Base-by-base conservation (phyloP, 2,329 filamentous ascomycete genomes). In the Alternaria sp. region DNA sequence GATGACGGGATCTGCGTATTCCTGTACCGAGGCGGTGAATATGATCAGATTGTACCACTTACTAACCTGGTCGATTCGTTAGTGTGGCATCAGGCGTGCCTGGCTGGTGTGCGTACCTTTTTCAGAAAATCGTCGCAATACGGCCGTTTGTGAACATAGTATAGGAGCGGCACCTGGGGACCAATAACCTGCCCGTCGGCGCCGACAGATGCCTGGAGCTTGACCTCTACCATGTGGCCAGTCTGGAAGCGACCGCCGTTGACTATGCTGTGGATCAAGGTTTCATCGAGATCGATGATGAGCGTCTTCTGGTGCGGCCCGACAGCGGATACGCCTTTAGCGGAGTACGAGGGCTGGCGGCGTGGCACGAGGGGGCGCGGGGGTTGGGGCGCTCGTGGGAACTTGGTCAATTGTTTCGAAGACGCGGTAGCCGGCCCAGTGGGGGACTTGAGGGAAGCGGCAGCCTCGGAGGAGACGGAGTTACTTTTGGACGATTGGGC, bases 31-130 rank as follows among this genome's bases (percentile, higher is more conserved):
- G 3, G 96, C 96, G 10, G 96, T 99, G 80, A 99, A 99, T 50
- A 98, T 87, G 55, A 99, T 93, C 15, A 99, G 85, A 78, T 97
- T 98, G 83, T 96, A 99, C 96, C 96, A 99, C 83, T 97, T 97
- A 85, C 90, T 94, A 50, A 97, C 89, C 85, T 96, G 78, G 14
- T 45, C 41, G 28, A 18, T 18, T 21, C 30, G 63, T 78, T 63
- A 79, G 70, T 64, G 33, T 49, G 37, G 55, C 60, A 47, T 25
- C 41, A 8, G 37, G 44, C 45, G 28, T 59, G 53, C 49, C 20
- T 58, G 26, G 49, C 46, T 26, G 30, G 14, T 20, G 18, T 58
- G 71, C 84, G 82, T 81, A 91, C 89, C 83, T 92, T 93, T 75
- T 94, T 91, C 75, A 99, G 82, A 77, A 99, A 99, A 72, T 98